Percentiles rank a stretch among this genome's conserved stretches.
These are phyloP conservation scores for Danielia reshetovae DNA, from an alignment of 805 yeast genomes.

Conservation along the genomic window DNA sequence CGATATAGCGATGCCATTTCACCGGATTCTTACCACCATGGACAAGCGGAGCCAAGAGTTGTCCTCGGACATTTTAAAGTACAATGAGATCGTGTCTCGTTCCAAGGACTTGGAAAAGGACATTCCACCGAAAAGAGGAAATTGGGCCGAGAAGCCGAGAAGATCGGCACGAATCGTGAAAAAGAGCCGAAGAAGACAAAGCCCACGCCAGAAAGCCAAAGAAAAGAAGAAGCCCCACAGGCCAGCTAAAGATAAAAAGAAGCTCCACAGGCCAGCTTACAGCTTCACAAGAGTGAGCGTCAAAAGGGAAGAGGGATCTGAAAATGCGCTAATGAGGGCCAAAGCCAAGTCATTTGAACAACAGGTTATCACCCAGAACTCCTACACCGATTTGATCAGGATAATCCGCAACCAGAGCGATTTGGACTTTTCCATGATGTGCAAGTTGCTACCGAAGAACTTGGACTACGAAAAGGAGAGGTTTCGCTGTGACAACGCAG, in stretches of 20 bases:
- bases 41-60: conserved; percentile 9
- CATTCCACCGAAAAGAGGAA: conserved; percentile 20
- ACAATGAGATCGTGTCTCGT: conserved; percentile 15
- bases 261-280: not conserved
- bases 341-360: conserved; percentile 17
- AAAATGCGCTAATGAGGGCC: not conserved
- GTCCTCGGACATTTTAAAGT: conserved; percentile 17
- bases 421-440: conserved; percentile 23
- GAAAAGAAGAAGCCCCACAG: not conserved
- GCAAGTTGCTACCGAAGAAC: conserved; percentile 23
- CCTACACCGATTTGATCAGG: conserved; percentile 19
- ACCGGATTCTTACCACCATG: too few species aligned
- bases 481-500: conserved; percentile 14
- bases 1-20: not conserved
- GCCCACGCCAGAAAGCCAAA: too few species aligned
- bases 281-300: not conserved
- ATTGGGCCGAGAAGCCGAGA: conserved; percentile 6
- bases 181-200: not conserved
- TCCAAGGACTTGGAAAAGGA: conserved; percentile 19
- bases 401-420: conserved; percentile 13
- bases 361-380: conserved; percentile 10
- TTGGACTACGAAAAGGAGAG: conserved; percentile 18
- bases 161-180: conserved; percentile 1
- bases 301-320: not conserved
- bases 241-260: not conserved